Base-by-base conservation (phyloP, 495 filamentous ascomycete species). In the Glutinoglossum americanum region DNA sequence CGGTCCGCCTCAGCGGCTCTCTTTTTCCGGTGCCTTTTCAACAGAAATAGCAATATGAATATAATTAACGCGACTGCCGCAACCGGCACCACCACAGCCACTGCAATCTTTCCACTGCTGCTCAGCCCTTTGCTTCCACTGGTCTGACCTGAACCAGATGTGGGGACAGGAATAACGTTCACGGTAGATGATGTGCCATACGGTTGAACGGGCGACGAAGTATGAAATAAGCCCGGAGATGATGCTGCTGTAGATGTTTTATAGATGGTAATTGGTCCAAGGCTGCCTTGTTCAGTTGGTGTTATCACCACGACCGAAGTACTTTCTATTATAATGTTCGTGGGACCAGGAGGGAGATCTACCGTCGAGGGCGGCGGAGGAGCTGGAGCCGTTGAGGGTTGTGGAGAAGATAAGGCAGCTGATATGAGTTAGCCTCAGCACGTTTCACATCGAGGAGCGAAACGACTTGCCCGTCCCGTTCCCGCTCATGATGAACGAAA, bases 11-110 rank as follows among this genome's bases (percentile, higher is more conserved):
- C 85, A n/a, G 80, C 82, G 47, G 82, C 81, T 71, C 85, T 94
- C 41, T 82, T 79, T 62, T 83, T 80, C 69, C 89, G 94, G 55
- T 86, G 80, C 70, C 78, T 87, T 61, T 85, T 80, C 87, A 87
- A 98, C 60, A 94, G 76, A 66, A 83, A 89, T 44, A 97, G 71
- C 1, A 81, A 81, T 4, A 74, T 80, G 30, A 87, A 64, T 11
- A 94, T 78, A 44, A 98, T 74, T 17, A 94, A 65, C 1, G 88
- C 90, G 57, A 98, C 86, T 1, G 85, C 85, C 6, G 79, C 87
- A 45, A 98, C 89, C 1, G 92, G 92, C 1, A 97, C 83, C 7
- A 96, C 87, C 0, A 98, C 92, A 1, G 90, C 93, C 21, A 98
- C 79, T 7, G 93, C 92, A 60, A 92, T 92, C 58, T 76, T 89